These are phyloP conservation scores for Coprinellus micaceus DNA, from an alignment of 768 basidiomycete genomes.

Conservation along the genomic window DNA sequence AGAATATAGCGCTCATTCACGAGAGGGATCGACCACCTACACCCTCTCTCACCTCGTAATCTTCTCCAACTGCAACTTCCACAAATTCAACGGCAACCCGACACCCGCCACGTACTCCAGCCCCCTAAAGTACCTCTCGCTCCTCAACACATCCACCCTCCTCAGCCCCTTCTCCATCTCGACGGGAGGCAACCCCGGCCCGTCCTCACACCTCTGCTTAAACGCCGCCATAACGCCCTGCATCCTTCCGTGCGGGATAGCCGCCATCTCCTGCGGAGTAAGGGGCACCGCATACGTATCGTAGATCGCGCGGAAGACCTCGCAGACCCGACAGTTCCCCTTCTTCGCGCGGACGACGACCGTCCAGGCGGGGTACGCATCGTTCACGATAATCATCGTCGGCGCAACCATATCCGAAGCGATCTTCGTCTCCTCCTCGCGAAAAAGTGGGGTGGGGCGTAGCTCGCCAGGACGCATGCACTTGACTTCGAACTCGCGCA, in stretches of 20 bases:
- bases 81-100: neutral
- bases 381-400: neutral
- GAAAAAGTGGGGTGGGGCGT: neutral
- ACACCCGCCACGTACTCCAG: slow-evolving; percentile 28
- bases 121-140: slow-evolving; percentile 51
- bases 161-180: slow-evolving; percentile 47
- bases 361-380: neutral
- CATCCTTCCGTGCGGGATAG: slow-evolving; percentile 24
- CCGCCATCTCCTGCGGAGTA: slow-evolving; percentile 36
- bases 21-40: too few species aligned
- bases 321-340: slow-evolving; percentile 36
- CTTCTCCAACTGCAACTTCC: neutral
- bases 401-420: neutral
- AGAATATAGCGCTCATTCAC: neutral
- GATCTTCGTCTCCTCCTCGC: neutral
- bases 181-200: slow-evolving; percentile 36
- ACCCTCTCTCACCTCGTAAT: neutral
- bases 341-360: neutral
- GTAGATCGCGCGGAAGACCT: slow-evolving; percentile 58
- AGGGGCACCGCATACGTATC: slow-evolving; percentile 43
- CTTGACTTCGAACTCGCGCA: neutral
- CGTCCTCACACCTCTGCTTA: slow-evolving; percentile 41
- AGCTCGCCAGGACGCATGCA: neutral
- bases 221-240: slow-evolving; percentile 39
- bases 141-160: slow-evolving; percentile 52